Evolutionary conservation across 2,329 filamentous ascomycete species (phyloP).

Genomic region (Pseudogymnoascus destructans): DNA sequence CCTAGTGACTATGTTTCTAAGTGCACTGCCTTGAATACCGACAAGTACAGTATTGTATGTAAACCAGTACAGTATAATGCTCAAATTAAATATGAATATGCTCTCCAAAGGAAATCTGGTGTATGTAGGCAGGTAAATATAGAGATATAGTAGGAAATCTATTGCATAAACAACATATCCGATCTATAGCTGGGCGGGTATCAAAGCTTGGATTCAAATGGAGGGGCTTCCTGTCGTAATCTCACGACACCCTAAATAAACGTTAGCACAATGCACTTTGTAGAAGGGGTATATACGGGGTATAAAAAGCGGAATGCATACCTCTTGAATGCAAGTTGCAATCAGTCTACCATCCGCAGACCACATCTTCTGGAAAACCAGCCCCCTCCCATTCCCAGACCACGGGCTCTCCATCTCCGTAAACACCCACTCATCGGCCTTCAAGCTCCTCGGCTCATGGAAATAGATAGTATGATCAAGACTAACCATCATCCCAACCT

Average conservation of each 20-base stretch:
- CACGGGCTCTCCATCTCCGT: conserved; percentile 70
- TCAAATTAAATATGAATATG: background rate
- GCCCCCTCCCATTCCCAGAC: conserved; percentile 62
- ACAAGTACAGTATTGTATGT: background rate
- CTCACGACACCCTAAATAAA: conserved; percentile 36
- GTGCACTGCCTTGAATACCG: background rate
- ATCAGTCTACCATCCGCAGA: conserved; percentile 56
- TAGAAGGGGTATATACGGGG: background rate
- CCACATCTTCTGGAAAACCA: conserved; percentile 66
- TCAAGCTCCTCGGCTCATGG: conserved; percentile 44
- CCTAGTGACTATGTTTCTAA: background rate
- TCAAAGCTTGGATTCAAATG: conserved; percentile 1
- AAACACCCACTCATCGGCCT: conserved; percentile 65
- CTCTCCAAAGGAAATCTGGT: conserved; percentile 1
- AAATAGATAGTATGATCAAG: conserved; percentile 65
- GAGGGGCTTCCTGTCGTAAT: conserved; percentile 31
- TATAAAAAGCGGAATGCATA: conserved; percentile 18
- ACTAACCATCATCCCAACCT: conserved; percentile 74
- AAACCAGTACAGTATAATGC: background rate
- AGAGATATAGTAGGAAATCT: conserved; percentile 1
- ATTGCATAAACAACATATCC: background rate
- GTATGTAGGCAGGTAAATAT: background rate
- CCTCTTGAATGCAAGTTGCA: conserved; percentile 73
- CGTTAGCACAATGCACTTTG: conserved; percentile 17
- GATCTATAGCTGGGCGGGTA: background rate